Conservation (phyloP, 1,284 basidiomycete species). For the Pseudozyma flocculosa region DNA sequence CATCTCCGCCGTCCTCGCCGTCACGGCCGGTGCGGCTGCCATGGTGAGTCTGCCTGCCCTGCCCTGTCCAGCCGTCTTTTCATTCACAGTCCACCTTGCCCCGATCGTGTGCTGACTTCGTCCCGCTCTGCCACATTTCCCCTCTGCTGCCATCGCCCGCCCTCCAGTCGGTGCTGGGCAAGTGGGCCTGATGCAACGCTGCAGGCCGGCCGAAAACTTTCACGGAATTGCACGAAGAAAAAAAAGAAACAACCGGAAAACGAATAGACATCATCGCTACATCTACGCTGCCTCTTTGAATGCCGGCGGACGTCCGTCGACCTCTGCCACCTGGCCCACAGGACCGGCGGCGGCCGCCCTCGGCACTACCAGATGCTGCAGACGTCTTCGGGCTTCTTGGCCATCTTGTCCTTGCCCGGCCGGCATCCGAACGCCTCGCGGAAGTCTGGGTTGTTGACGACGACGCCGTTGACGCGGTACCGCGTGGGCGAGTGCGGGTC, state of each 20-base stretch:
- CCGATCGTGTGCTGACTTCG: too few species aligned
- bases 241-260: too few species aligned
- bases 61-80: too few species aligned
- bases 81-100: too few species aligned
- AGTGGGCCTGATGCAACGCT: constrained; percentile 16
- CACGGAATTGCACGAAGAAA: constrained; percentile 2
- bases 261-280: too few species aligned
- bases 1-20: constrained; percentile 11
- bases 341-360: too few species aligned
- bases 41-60: constrained; percentile 16
- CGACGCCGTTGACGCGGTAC: constrained; percentile 48
- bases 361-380: constrained; percentile 55
- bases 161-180: constrained; percentile 14
- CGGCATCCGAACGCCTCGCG: constrained; percentile 51
- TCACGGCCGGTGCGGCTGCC: constrained; percentile 21
- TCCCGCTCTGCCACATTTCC: too few species aligned
- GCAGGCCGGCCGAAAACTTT: background rate
- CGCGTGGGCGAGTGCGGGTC: constrained; percentile 55
- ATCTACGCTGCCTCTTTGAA: too few species aligned
- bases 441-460: constrained; percentile 49
- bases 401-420: constrained; percentile 47
- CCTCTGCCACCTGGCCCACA: too few species aligned
- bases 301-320: too few species aligned
- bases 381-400: constrained; percentile 26
- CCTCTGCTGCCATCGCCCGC: too few species aligned